Evolutionary conservation across 208 protist species (phyloP).

Genomic region (Angomonas ambiguus): DNA sequence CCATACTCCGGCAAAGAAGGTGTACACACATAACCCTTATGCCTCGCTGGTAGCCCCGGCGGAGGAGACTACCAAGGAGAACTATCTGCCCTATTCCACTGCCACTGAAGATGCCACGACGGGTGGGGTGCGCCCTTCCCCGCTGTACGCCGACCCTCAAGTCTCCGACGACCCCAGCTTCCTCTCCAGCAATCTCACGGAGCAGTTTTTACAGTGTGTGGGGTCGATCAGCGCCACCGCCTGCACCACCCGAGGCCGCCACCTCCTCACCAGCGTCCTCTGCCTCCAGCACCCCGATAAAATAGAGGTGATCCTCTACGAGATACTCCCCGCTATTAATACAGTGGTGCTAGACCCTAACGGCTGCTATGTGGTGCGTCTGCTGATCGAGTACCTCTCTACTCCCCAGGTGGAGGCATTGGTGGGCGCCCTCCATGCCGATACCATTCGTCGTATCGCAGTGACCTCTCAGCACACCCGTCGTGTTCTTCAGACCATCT

Average conservation of each 20-base stretch:
- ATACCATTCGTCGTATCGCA: conserved; percentile 37
- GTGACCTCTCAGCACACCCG: conserved; percentile 65
- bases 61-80: neutral
- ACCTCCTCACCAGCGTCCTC: conserved; percentile 50
- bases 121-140: conserved; percentile 9
- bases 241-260: conserved; percentile 46
- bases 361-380: conserved; percentile 69
- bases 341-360: conserved; percentile 54
- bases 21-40: conserved; percentile 78
- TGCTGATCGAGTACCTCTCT: conserved; percentile 56
- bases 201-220: conserved; percentile 40
- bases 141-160: neutral
- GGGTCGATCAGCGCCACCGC: conserved; percentile 44
- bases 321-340: conserved; percentile 59
- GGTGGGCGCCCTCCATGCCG: conserved; percentile 32
- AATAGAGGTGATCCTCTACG: conserved; percentile 14
- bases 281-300: conserved; percentile 57
- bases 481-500: conserved; percentile 65
- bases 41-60: conserved; percentile 18
- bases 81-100: neutral
- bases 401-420: conserved; percentile 41
- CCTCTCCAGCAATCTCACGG: conserved; percentile 29
- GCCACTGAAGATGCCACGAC: neutral
- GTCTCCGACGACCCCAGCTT: conserved; percentile 9
- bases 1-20: conserved; percentile 6